These are phyloP conservation scores for Chlamydomonas incerta DNA, from an alignment of 139 green algal species.

Conservation along the genomic window DNA sequence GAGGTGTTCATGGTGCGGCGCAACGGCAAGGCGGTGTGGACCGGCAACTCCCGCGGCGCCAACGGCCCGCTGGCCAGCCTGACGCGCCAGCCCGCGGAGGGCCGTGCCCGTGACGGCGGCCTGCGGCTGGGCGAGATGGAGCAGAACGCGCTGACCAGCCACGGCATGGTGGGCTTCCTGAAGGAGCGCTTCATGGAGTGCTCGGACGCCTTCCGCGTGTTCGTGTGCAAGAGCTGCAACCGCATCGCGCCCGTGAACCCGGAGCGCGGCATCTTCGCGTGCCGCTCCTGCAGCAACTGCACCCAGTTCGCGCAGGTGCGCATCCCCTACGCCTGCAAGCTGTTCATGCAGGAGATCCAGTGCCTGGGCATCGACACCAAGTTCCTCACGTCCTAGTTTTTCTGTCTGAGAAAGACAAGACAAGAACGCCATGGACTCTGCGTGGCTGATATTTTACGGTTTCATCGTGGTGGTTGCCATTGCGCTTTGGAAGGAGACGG, in stretches of 20 bases:
- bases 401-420: no score
- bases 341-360: constrained; percentile 50
- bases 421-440: no score
- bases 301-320: constrained; percentile 3
- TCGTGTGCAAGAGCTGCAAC: constrained; percentile 41
- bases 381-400: background rate
- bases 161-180: constrained; percentile 25
- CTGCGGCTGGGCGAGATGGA: constrained; percentile 83
- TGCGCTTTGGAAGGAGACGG: no score
- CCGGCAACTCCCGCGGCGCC: constrained; percentile 39
- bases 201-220: constrained; percentile 13
- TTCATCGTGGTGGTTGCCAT: no score
- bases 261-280: constrained; percentile 12
- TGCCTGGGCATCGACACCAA: constrained; percentile 42
- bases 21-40: no score
- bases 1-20: no score
- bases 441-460: no score
- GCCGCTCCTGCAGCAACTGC: constrained; percentile 33
- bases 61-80: constrained; percentile 66
- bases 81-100: constrained; percentile 72
- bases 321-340: constrained; percentile 44
- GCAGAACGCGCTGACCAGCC: constrained; percentile 54
- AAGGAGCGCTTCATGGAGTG: constrained; percentile 40
- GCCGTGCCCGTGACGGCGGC: constrained; percentile 68
- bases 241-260: constrained; percentile 20